Base-by-base conservation (phyloP, 345 rosid genomes). In the Lepidium aucheri region DNA sequence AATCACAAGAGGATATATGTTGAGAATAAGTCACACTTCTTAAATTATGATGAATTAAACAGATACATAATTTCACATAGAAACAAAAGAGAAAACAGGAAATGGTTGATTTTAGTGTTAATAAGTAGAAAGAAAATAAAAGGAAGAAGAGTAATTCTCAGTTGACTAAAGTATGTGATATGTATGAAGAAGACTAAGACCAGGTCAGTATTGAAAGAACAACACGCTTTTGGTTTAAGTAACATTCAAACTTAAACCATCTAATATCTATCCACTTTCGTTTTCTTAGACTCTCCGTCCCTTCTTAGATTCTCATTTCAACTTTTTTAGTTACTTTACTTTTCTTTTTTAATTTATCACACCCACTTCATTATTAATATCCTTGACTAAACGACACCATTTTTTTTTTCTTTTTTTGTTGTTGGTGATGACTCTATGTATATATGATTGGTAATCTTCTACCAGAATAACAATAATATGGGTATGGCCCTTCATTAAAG, bases 121-220 rank as follows among this genome's bases (percentile, higher is more conserved):
- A n/a, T n/a, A n/a, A n/a, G 33, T n/a, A 38, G 0, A 39, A 26
- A 22, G 28, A 47, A 24, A 39, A 13, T n/a, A 8, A 6, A 40
- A 41, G 14, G 39, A 45, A 5, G 65, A 8, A 43, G 72, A 62
- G 50, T 18, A 49, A 58, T 33, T 28, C n/a, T 7, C 5, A 28
- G 77, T 52, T 59, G 73, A 73, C 68, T 52, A 8, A 28, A 67
- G 13, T 60, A 26, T 66, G 26, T 42, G 5, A 16, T 52, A 68
- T 51, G 55, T 0, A 26, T n/a, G 30, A 24, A 26, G 67, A 60
- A 38, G 68, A 59, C 63, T 50, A 66, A 60, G 77, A 73, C 73
- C 56, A 65, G 43, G 77, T 73, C 77, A 73, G 63, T 60, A 60
- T 28, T 52, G 63, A 52, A 60, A 73, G 62, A 32, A 59, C 46